These are phyloP conservation scores for Musa balbisiana DNA, from an alignment of 202 grass and related monocot species.

Conservation along the genomic window DNA sequence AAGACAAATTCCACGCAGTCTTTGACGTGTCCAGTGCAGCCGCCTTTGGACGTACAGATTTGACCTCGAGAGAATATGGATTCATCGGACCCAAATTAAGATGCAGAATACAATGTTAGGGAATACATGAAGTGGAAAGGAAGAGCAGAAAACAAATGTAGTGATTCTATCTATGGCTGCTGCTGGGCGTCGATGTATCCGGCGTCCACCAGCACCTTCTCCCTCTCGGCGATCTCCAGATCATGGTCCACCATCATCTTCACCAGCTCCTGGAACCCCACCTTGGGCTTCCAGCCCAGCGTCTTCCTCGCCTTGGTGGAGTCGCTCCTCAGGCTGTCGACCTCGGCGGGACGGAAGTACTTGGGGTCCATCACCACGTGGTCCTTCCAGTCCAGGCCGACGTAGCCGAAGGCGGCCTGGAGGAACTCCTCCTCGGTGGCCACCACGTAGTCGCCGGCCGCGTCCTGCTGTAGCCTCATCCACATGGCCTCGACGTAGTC, in stretches of 20 bases:
- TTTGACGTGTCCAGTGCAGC: too few species aligned
- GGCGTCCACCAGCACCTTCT: conserved; percentile 80
- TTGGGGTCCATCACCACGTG: conserved; percentile 83
- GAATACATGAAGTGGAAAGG: too few species aligned
- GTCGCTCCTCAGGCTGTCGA: conserved; percentile 78
- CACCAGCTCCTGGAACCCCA: conserved; percentile 75
- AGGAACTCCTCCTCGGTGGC: conserved; percentile 86
- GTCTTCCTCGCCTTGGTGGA: conserved; percentile 50
- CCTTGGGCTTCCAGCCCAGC: conserved; percentile 81
- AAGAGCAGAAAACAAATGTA: too few species aligned
- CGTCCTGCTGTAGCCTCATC: conserved; percentile 92
- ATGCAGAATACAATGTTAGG: too few species aligned
- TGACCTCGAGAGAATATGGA: too few species aligned
- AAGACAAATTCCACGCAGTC: too few species aligned
- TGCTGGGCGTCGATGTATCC: conserved; percentile 80
- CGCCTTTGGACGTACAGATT: too few species aligned
- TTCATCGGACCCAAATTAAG: too few species aligned
- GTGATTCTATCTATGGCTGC: conserved; percentile 30
- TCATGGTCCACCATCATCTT: conserved; percentile 92
- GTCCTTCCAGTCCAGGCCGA: conserved; percentile 79
- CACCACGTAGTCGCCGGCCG: conserved; percentile 73
- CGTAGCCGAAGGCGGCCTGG: conserved; percentile 66
- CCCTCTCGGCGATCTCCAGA: conserved; percentile 75
- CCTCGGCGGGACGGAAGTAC: conserved; percentile 90
- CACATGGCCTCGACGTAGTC: conserved; percentile 98